Percentiles rank a stretch among this genome's conserved stretches.
Conservation (phyloP, 441 rosid species). For the Erodium moschatum region DNA sequence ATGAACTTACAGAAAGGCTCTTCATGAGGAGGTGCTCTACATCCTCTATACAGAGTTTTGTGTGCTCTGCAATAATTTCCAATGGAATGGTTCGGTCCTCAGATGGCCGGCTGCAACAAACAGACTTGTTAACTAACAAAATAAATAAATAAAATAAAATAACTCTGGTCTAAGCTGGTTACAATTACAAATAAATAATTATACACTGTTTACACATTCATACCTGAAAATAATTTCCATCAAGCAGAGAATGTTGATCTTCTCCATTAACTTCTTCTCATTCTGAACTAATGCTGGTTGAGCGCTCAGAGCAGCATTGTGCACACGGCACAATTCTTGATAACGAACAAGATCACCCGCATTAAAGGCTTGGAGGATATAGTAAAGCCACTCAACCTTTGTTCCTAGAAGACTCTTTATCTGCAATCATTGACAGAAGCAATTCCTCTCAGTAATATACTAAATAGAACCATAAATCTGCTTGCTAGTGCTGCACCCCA, state of each 20-base stretch:
- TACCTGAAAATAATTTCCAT: conserved; percentile 98
- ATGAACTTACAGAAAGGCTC: conserved; percentile 71
- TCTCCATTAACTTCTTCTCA: conserved; percentile 75
- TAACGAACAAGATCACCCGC: conserved; percentile 75
- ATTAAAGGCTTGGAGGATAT: conserved; percentile 87
- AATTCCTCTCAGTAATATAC: not conserved
- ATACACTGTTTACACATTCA: conserved; percentile 15
- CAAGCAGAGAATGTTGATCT: conserved; percentile 88
- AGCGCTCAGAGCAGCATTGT: conserved; percentile 64
- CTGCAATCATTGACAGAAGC: conserved; percentile 29
- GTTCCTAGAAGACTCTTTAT: conserved; percentile 79
- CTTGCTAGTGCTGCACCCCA: not conserved
- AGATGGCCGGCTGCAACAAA: conserved; percentile 68
- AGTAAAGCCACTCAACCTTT: conserved; percentile 85
- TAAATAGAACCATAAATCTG: not conserved
- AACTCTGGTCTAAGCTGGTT: not conserved
- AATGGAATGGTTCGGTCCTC: conserved; percentile 89
- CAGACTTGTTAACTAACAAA: conserved; percentile 12
- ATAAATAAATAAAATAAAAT: not conserved
- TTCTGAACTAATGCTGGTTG: conserved; percentile 92
- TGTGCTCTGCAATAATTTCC: conserved; percentile 64
- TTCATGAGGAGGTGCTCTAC: conserved; percentile 97
- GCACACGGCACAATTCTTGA: conserved; percentile 76
- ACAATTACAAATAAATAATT: not conserved
- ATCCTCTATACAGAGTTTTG: conserved; percentile 69